Conservation (phyloP, 495 filamentous ascomycete species). For the Penicillium manginii region DNA sequence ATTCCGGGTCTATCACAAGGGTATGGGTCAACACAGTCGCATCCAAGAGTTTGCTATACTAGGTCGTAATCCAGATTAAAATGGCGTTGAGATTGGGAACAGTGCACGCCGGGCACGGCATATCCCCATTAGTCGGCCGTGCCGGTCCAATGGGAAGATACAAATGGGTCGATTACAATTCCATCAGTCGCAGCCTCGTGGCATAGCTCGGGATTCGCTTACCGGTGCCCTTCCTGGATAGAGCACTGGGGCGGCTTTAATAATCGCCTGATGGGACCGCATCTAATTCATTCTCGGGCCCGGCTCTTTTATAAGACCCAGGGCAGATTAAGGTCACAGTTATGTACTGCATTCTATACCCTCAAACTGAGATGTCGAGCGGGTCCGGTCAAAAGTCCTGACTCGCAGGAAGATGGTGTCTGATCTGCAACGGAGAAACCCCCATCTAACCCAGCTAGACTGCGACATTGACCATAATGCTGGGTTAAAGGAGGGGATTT, state of each 20-base stretch:
- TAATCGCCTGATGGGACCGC: neutral
- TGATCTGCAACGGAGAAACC: neutral
- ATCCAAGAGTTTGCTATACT: neutral
- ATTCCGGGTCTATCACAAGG: neutral
- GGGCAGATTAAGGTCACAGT: too few species aligned
- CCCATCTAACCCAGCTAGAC: neutral
- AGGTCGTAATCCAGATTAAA: neutral
- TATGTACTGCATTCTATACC: too few species aligned
- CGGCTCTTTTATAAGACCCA: too few species aligned
- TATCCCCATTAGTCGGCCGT: neutral
- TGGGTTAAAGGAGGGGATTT: neutral
- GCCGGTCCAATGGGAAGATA: constrained; percentile 5
- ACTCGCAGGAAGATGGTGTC: neutral
- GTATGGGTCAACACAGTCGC: neutral
- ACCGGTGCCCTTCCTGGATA: neutral
- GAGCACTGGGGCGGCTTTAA: neutral
- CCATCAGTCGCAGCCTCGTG: constrained; percentile 7
- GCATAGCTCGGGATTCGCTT: neutral
- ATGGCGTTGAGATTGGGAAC: neutral
- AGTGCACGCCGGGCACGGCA: neutral
- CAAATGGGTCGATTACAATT: neutral
- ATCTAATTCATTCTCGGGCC: neutral
- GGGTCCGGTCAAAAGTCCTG: neutral
- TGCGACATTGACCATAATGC: neutral
- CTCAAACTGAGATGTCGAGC: neutral